Conservation (phyloP, 2,329 filamentous ascomycete species). For the Pseudogymnoascus sp. region DNA sequence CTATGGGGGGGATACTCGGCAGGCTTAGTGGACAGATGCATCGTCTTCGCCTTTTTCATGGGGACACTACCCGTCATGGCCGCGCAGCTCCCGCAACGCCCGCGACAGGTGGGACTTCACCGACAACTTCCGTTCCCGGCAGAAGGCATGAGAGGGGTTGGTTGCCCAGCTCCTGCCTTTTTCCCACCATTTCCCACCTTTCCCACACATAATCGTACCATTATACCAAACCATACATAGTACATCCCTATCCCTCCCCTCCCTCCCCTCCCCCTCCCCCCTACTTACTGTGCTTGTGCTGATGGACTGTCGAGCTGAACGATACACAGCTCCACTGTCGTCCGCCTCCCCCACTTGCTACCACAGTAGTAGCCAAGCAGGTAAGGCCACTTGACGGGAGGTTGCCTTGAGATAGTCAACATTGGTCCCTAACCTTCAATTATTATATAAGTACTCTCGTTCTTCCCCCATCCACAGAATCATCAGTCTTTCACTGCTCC, state of each 20-base stretch:
- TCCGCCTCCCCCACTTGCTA: constrained; percentile 4
- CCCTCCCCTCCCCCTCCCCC: too few relatives aligned
- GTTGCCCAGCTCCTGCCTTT: not conserved
- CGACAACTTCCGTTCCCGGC: constrained; percentile 1
- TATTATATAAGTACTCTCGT: constrained; percentile 1
- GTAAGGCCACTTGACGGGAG: not conserved
- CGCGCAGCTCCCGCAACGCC: not conserved
- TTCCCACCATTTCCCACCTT: not conserved
- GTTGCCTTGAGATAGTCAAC: constrained; percentile 6
- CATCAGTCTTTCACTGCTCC: not conserved
- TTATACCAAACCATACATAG: not conserved
- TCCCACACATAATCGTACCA: not conserved
- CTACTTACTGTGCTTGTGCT: not conserved
- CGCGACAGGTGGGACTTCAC: not conserved
- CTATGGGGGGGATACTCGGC: not conserved
- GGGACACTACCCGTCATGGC: not conserved
- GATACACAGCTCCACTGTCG: constrained; percentile 5
- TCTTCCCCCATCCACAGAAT: not conserved
- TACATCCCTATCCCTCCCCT: not conserved
- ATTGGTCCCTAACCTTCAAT: not conserved
- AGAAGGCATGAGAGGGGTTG: not conserved
- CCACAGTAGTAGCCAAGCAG: not conserved
- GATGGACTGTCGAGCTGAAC: not conserved
- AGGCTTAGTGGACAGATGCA: constrained; percentile 2
- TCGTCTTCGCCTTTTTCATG: not conserved